Base-by-base conservation (phyloP, 2,329 filamentous ascomycete genomes). In the Aspergillus udagawae region DNA sequence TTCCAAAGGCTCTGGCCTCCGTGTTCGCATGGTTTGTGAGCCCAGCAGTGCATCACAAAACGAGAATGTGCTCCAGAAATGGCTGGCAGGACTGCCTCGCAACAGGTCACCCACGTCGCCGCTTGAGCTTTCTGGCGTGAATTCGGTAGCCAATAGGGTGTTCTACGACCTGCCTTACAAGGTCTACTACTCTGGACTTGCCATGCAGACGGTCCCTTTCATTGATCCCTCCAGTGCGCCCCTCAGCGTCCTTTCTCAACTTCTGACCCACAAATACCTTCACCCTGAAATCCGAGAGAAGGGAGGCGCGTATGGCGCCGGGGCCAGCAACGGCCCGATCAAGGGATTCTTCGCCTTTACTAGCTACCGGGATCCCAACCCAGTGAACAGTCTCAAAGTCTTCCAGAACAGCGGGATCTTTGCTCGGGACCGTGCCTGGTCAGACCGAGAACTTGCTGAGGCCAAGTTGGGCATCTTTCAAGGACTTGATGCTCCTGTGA, bases 211-310 rank as follows among this genome's bases (percentile, higher is more conserved):
- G 0, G 88, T 89, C 0, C 90, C 92, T 0, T 99, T 97, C 74
- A 87, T 86, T 3, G 85, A 90, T 47, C 73, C 86, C 0, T 83
- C 89, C 53, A 87, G 89, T 44, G 91, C 94, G 1, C 84, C 92
- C 0, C 85, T 97, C 17, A 91, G 93, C 67, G 89, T 97, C 44
- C 85, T 99, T 23, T 87, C 92, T 12, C 91, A 97, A 72, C 85
- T 99, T 20, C 83, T 99, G 32, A 97, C 93, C 0, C 93, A 99
- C 78, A 97, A 96, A 75, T 90, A 97, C 70, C 82, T 99, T 28
- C 94, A 99, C 71, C 93, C 96, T 65, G 94, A 97, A 75, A 97
- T 99, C 63, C 90, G 94, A 55, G 94, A 99, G 72, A 97, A 97
- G 76, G 94, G 94, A 32, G 94, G 94, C 41, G 94, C 94, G 0